Evolutionary conservation across 495 filamentous ascomycete species (phyloP), one percentile per base, ranked within the genome.

Genomic region (Trypethelium eluteriae): DNA sequence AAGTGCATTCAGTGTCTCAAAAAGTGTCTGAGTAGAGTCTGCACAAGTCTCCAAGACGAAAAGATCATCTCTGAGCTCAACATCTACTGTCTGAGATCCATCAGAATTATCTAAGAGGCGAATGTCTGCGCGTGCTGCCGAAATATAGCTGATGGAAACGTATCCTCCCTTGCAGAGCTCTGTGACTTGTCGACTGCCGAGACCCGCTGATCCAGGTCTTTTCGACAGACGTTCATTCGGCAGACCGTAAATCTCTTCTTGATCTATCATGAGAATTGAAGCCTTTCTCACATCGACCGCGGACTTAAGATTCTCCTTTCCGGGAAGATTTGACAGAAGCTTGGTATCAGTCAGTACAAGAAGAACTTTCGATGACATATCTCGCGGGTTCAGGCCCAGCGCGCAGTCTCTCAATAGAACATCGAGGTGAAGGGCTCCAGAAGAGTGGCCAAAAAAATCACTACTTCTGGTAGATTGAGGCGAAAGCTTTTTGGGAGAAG

Each of bases 21-120:
- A 86, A 2, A 99, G 83, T 0, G 95, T 98, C 71, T 96, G 92
- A 0, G 94, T 98, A 10, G 95, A 98, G 76, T 99, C 95, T 16
- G 95, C 94, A 73, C 95, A 98, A 3, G 92, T 90, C 74, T 99
- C 95, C 16, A 99, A 80, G 34, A 99, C 86, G 38, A 98, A 80
- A 2, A 99, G 80, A 72, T 94, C 89, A 73, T 95, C 90, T 50
- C 83, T 84, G 9, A 97, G 70, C 67, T 96, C 90, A 2, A 96
- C 82, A 70, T 94, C 91, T 10, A 96, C 74, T 44, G 85, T 85
- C 65, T 87, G 86, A 11, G 83, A 79, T 0, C 81, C 84, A 0
- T 80, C 78, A 49, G 77, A 78, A 34, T 75, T 70, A 11, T 80
- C 81, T 10, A 82, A 76, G 14, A 89, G 67, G 35, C 85, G 83